These are phyloP conservation scores for Microsporum audouinii DNA, from an alignment of 2,329 filamentous ascomycete genomes.

Conservation along the genomic window DNA sequence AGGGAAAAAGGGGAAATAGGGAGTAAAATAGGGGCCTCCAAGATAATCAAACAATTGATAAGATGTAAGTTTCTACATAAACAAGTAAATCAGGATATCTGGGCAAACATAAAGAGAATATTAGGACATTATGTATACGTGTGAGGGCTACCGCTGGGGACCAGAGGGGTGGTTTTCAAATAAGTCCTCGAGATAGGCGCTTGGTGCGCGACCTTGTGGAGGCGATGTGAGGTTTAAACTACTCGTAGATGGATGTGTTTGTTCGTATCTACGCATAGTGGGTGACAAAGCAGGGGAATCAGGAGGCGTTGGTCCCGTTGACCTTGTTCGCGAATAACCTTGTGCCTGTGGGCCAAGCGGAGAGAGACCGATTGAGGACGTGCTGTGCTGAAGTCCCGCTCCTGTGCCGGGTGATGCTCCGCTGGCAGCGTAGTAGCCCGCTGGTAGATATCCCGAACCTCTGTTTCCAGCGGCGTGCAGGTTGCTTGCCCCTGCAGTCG, in stretches of 20 bases:
- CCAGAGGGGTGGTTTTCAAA: constrained; percentile 56
- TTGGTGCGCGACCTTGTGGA: constrained; percentile 63
- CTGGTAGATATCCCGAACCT: constrained; percentile 67
- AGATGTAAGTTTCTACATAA: neutral
- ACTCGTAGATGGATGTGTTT: constrained; percentile 38
- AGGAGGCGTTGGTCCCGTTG: constrained; percentile 46
- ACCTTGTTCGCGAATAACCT: constrained; percentile 40
- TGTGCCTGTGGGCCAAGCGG: constrained; percentile 51
- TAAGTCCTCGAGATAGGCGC: constrained; percentile 80
- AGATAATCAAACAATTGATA: neutral
- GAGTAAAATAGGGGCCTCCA: neutral
- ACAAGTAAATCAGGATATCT: neutral
- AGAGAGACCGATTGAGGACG: constrained; percentile 48
- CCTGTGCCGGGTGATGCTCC: constrained; percentile 40
- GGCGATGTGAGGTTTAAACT: constrained; percentile 54
- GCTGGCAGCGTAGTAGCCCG: constrained; percentile 78
- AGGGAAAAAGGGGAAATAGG: neutral
- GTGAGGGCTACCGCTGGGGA: constrained; percentile 7
- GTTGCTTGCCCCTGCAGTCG: constrained; percentile 57
- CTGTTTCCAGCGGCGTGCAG: constrained; percentile 49
- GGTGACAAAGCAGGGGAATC: constrained; percentile 50
- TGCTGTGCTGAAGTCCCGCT: constrained; percentile 24
- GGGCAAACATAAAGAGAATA: neutral
- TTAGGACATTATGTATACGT: neutral
- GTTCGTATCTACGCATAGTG: constrained; percentile 30